A percentile compares a stretch with the other conserved stretches of the same genome.
Evolutionary conservation across 2,329 filamentous ascomycete genomes (phyloP).

Genomic region (Aspergillus bombycis): DNA sequence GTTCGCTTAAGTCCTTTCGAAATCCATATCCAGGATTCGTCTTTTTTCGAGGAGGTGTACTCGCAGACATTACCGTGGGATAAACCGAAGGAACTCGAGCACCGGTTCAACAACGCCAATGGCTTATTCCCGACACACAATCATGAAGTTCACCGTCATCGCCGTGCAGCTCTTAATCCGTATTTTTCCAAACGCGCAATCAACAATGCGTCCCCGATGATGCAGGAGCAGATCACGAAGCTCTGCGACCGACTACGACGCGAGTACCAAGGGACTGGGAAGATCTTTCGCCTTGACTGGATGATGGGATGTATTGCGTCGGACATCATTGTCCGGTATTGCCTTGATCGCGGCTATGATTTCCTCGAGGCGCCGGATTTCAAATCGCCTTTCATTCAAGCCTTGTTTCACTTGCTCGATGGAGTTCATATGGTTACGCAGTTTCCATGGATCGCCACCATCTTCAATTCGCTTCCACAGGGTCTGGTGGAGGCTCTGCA

Average conservation of each 20-base stretch:
- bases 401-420: slow-evolving; percentile 11
- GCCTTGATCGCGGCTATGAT: slow-evolving; percentile 16
- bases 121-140: slow-evolving; percentile 32
- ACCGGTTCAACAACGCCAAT: slow-evolving; percentile 19
- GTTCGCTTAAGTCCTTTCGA: slow-evolving; percentile 18
- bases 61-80: slow-evolving; percentile 19
- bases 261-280: slow-evolving; percentile 13
- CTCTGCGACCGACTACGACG: slow-evolving; percentile 13
- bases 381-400: slow-evolving; percentile 15
- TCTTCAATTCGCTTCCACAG: slow-evolving; percentile 19
- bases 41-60: slow-evolving; percentile 19
- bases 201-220: slow-evolving; percentile 32
- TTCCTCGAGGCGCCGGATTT: slow-evolving; percentile 14
- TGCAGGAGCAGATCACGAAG: slow-evolving; percentile 17
- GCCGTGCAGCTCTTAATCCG: slow-evolving; percentile 44
- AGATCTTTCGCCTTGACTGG: slow-evolving; percentile 16
- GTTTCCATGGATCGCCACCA: slow-evolving; percentile 16
- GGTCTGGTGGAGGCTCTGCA: slow-evolving; percentile 8
- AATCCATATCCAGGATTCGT: slow-evolving; percentile 19
- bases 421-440: slow-evolving; percentile 15
- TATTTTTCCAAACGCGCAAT: slow-evolving; percentile 49
- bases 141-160: slow-evolving; percentile 44
- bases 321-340: slow-evolving; percentile 21
- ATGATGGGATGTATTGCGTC: slow-evolving; percentile 21
- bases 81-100: slow-evolving; percentile 15